Base-by-base conservation (phyloP, 176 grass and related monocot species). In the Puccinellia tenuiflora region DNA sequence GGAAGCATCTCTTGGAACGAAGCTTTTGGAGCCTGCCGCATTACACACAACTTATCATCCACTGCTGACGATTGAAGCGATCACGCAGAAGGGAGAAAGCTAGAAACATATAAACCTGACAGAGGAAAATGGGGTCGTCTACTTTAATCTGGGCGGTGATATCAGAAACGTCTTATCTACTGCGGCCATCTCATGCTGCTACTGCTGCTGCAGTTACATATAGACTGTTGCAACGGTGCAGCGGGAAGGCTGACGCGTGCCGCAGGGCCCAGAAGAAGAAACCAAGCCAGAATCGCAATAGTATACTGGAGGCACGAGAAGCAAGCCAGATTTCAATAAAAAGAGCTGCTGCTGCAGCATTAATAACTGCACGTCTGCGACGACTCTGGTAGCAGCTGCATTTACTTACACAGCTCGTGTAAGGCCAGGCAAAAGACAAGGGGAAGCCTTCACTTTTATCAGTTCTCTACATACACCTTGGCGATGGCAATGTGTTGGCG, bases 241-340 rank as follows among this genome's bases (percentile, higher is more conserved):
- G 74, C 34, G 52, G 43, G 61, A 7, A 77, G 53, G 42, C 64
- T 72, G 75, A 12, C 45, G 75, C 75, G 7, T 40, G 76, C 54
- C 59, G 82, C 81, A 78, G 72, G 37, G 65, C 17, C 40, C 79
- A 10, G 59, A 75, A 61, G 77, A 72, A 85, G 88, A 56, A 83
- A 83, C 55, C 79, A 24, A 47, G 50, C 34, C 79, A 78, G 73
- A 74, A 66, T 14, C 24, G 83, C 42, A 22, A 40, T 77, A 24
- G 56, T 7, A 5, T 26, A 20, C n/a, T n/a, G n/a, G 63, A 13
- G 52, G 38, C 68, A 75, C 78, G 57, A 55, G 78, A 76, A 57
- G 66, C 80, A 33, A 50, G 52, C 29, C 52, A 24, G n/a, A 6
- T 66, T 5, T 5, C 24, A 56, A 45, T 80, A 56, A 72, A 47